Base-by-base conservation (phyloP, 768 basidiomycete genomes). In the Kwoniella botswanensis region DNA sequence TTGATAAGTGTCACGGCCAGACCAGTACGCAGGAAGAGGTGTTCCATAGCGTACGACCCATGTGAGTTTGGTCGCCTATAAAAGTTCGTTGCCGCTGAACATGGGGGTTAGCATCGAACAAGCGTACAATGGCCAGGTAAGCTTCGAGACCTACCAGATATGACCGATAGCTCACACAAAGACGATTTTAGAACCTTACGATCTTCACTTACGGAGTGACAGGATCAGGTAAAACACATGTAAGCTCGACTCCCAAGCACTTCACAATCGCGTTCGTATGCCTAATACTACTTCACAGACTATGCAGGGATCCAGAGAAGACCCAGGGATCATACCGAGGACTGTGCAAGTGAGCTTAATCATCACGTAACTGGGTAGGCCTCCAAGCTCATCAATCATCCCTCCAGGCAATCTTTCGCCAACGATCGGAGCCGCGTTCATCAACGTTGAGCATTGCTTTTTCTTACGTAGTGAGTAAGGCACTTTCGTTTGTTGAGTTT, bases 201-300 rank as follows among this genome's bases (percentile, higher is more conserved):
- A 89, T 94, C 17, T 94, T 94, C 73, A 92, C 92, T 1, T 94
- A 94, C 83, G 93, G 93, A 7, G 93, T 94, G 13, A 94, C 93
- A 11, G 93, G 92, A 1, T 93, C 91, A 5, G 93, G 93, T 18
- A 94, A 94, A 86, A 95, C 93, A 26, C 65, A 74, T 59, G 73
- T 72, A 17, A 60, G 64, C 59, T 18, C 42, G 44, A 1, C 56
- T 63, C 50, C 22, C 3, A 10, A 50, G 7, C 21, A 5, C 17
- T 41, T 44, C 18, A 44, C 62, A 17, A 60, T 5, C 26, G 46
- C 46, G 35, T 9, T 35, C 35, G 7, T 4, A 57, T 11, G 11
- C 61, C 64, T 63, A 35, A 53, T 24, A 63, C 56, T 50, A 53
- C 64, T 11, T 41, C 7, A 21, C 89, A 93, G 82, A 96, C 94